A percentile compares a stretch with the other conserved stretches of the same genome.
Evolutionary conservation across 2,329 filamentous ascomycete species (phyloP).

Genomic region (Chaetomium sp.): DNA sequence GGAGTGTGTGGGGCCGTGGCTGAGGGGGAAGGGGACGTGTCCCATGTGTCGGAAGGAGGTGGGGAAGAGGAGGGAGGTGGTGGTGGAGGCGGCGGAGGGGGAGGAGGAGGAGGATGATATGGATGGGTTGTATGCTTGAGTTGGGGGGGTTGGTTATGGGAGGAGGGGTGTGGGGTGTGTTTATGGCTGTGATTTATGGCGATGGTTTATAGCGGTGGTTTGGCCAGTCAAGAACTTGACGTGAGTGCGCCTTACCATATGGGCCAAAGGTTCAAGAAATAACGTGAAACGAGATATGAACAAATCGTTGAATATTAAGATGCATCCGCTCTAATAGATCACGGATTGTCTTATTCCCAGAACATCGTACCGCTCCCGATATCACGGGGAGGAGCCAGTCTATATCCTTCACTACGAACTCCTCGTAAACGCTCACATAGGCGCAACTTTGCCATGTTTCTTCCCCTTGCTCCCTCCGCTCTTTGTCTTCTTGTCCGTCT

Average conservation of each 20-base stretch:
- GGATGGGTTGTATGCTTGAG: conserved; percentile 50
- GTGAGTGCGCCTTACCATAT: not conserved
- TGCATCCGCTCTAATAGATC: not conserved
- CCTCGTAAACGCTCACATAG: conserved; percentile 19
- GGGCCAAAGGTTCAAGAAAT: not conserved
- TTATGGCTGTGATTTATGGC: not conserved
- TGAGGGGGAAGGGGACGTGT: conserved; percentile 65
- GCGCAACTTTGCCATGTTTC: conserved; percentile 36
- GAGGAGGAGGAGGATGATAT: conserved; percentile 53
- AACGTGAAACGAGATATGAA: conserved; percentile 14
- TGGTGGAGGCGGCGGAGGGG: conserved; percentile 52
- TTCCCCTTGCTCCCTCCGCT: conserved; percentile 32
- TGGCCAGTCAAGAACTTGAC: not conserved
- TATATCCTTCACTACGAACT: not conserved
- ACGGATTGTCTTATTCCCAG: not conserved
- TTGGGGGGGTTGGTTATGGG: not conserved
- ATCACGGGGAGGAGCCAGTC: not conserved
- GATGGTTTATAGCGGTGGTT: conserved; percentile 4
- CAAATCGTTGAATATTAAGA: not conserved
- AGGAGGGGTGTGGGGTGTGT: not conserved
- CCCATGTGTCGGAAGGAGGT: conserved; percentile 65
- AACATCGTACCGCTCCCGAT: not conserved
- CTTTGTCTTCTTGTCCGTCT: conserved; percentile 41
- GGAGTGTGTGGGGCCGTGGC: conserved; percentile 69
- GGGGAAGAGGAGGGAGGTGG: conserved; percentile 54